These are phyloP conservation scores for Verticillium nubilum DNA, from an alignment of 2,329 filamentous ascomycete species.

Conservation along the genomic window DNA sequence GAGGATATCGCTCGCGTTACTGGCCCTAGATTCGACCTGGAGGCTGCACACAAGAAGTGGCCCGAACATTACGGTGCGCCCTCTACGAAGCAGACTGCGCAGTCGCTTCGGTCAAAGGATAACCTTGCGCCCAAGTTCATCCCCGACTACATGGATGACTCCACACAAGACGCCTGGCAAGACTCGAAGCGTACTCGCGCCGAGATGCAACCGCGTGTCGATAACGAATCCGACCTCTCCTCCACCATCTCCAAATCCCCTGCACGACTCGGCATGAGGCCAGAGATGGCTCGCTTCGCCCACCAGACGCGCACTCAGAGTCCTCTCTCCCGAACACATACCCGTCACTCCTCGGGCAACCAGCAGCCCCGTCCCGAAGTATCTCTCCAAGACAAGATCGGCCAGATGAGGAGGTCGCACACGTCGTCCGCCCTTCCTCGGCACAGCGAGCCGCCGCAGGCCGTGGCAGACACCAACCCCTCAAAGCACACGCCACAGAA, in stretches of 20 bases:
- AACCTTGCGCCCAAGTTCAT: constrained; percentile 10
- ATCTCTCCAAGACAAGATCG: constrained; percentile 9
- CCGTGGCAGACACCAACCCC: not conserved
- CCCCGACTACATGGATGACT: constrained; percentile 33
- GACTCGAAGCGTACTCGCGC: constrained; percentile 35
- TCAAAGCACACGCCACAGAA: constrained; percentile 9
- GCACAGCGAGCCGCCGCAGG: not conserved
- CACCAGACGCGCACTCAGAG: constrained; percentile 26
- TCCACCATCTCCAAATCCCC: constrained; percentile 36
- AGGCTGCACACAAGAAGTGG: constrained; percentile 44
- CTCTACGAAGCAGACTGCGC: constrained; percentile 17
- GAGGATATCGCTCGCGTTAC: constrained; percentile 41
- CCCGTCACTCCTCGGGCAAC: constrained; percentile 19
- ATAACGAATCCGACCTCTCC: constrained; percentile 46
- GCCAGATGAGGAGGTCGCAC: constrained; percentile 27
- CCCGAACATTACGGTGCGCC: constrained; percentile 44
- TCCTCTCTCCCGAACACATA: constrained; percentile 30
- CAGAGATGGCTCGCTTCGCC: constrained; percentile 19
- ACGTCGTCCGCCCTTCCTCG: constrained; percentile 13
- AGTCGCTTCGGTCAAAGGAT: constrained; percentile 35
- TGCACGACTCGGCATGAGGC: constrained; percentile 13
- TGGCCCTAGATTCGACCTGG: constrained; percentile 33
- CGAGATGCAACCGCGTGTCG: constrained; percentile 49
- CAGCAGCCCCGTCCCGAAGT: not conserved
- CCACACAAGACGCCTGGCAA: constrained; percentile 33